A percentile compares a stretch with the other conserved stretches of the same genome.
These are phyloP conservation scores for Erythrophleum fordii DNA, from an alignment of 306 rosid species.

Conservation along the genomic window DNA sequence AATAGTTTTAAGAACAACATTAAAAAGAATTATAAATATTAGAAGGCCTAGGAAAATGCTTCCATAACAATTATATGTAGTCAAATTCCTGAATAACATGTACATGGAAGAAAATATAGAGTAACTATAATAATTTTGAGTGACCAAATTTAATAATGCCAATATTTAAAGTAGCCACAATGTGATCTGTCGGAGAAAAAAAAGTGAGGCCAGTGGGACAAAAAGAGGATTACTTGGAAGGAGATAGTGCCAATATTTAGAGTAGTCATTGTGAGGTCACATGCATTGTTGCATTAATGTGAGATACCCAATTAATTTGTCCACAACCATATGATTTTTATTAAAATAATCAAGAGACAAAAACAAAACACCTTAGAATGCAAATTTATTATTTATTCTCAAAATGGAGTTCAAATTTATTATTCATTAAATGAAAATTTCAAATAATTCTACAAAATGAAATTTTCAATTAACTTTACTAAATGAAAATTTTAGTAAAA, in stretches of 20 bases:
- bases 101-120: slow-evolving; percentile 32
- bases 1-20: too few species aligned
- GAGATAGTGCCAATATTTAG: slow-evolving; percentile 50
- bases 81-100: slow-evolving; percentile 7
- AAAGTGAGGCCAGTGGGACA: slow-evolving; percentile 63
- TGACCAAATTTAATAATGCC: too few species aligned
- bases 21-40: too few species aligned
- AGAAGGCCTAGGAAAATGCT: too few species aligned
- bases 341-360: slow-evolving; percentile 42
- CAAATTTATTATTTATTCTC: too few species aligned
- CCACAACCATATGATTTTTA: slow-evolving; percentile 51
- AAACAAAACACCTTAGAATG: too few species aligned
- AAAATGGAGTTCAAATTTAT: too few species aligned
- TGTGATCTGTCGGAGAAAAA: slow-evolving; percentile 40
- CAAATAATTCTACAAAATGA: too few species aligned
- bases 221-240: slow-evolving; percentile 67
- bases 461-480: too few species aligned
- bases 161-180: too few species aligned
- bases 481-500: too few species aligned
- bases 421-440: too few species aligned
- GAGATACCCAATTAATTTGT: slow-evolving; percentile 70
- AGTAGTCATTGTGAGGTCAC: slow-evolving; percentile 70
- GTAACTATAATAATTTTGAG: slow-evolving; percentile 39
- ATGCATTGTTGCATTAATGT: slow-evolving; percentile 72
- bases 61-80: slow-evolving; percentile 35